These are phyloP conservation scores for Fusarium haematococcum DNA, from an alignment of 2,329 filamentous ascomycete species.

Conservation along the genomic window DNA sequence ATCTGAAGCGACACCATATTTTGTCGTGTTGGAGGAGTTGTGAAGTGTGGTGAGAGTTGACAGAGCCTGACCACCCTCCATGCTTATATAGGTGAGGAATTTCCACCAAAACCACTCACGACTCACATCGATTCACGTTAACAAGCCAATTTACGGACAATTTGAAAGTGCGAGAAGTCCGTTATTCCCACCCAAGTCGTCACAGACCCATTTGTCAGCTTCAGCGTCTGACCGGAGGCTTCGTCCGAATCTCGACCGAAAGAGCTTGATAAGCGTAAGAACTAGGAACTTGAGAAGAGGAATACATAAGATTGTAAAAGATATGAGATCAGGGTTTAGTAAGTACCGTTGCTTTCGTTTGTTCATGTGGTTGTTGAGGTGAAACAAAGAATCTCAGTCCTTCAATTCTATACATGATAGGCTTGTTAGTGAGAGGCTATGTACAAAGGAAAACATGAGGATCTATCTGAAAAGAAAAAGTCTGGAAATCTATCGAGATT, in stretches of 20 bases:
- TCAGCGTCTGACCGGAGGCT: background rate
- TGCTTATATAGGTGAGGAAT: background rate
- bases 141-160: background rate
- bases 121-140: too few species aligned
- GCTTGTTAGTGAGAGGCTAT: background rate
- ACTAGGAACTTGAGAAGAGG: background rate
- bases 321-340: background rate
- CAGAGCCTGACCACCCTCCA: background rate
- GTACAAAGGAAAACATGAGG: background rate
- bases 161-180: background rate
- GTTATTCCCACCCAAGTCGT: background rate
- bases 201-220: background rate
- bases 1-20: background rate
- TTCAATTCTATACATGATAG: background rate
- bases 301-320: background rate
- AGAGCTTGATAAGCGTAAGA: background rate
- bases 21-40: background rate
- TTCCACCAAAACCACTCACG: background rate
- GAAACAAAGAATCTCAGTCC: background rate
- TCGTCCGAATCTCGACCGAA: slow-evolving; percentile 5
- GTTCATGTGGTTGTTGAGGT: background rate
- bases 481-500: background rate
- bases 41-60: background rate
- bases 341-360: background rate
- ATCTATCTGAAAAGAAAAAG: background rate